Evolutionary conservation across 1,284 basidiomycete genomes (phyloP), one percentile per base, ranked within the genome.

Genomic region (Somion occarium): DNA sequence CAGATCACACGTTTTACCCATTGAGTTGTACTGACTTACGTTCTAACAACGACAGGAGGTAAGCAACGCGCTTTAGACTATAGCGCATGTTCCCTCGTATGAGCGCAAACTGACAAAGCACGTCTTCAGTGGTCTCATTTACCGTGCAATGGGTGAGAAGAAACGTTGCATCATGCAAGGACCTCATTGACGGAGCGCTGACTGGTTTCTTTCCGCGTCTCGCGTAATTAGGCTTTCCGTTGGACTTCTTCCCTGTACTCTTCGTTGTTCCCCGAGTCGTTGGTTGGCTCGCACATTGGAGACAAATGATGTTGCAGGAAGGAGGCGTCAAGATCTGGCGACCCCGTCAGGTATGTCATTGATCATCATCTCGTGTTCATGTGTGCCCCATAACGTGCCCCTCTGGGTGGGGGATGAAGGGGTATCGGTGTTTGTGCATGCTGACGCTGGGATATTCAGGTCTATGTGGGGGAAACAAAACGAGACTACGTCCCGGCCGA

Each of bases 321-420:
- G 88, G 84, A 18, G 89, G 89, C 46, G 90, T 93, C 53, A 93
- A 93, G 70, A 94, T 94, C 59, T 94, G 91, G 91, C 75, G 91
- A 39, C 91, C 91, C 38, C 76, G 86, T 61, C 90, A 93, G 76
- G 81, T 90, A 65, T 56, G 69, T 44, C 22, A 41, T 50, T 23
- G 38, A 48, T 24, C 24, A 23, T 15, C 38, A 7, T 43, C 19
- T 39, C n/a, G n/a, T n/a, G n/a, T 34, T 34, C 30, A 15, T 34
- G 30, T 34, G 30, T 43, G 38, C 30, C 41, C 49, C 41, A 23
- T 18, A 42, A 50, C 44, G 38, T 50, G 53, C 43, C 26, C 15
- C 26, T 49, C 44, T 34, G 30, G 24, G 45, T 25, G 23, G 22
- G 43, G 15, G 26, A 26, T 38, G 27, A 18, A 20, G 26, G 26